Evolutionary conservation across 768 basidiomycete genomes (phyloP).

Genomic region (Bullera alba): DNA sequence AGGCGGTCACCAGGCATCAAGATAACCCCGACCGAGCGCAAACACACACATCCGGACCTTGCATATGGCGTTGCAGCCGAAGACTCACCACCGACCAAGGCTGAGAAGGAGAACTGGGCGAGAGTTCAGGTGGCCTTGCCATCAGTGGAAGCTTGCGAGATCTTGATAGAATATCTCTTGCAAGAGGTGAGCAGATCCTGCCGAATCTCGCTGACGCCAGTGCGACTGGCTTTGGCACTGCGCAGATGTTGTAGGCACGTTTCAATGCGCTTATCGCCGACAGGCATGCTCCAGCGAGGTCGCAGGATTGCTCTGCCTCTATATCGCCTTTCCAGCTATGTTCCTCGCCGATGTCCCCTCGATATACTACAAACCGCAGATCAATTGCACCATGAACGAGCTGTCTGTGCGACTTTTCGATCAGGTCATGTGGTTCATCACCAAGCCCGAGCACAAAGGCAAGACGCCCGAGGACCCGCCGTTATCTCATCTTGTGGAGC

Average conservation of each 20-base stretch:
- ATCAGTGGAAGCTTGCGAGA: conserved; percentile 5
- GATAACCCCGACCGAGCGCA: not conserved
- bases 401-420: not conserved
- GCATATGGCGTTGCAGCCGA: not conserved
- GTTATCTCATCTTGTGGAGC: too few relatives aligned
- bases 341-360: conserved; percentile 1
- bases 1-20: not conserved
- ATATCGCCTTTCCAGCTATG: conserved; percentile 7
- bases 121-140: conserved; percentile 8
- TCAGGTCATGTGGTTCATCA: not conserved
- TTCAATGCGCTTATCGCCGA: conserved; percentile 1
- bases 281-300: not conserved
- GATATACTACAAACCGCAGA: too few relatives aligned
- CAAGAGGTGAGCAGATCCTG: conserved; percentile 11
- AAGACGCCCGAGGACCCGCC: too few relatives aligned
- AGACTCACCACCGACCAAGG: not conserved
- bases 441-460: too few relatives aligned
- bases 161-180: conserved; percentile 15
- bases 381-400: not conserved
- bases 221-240: conserved; percentile 21
- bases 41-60: not conserved
- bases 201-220: not conserved
- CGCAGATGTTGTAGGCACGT: conserved; percentile 1
- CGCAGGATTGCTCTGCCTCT: conserved; percentile 16
- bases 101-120: conserved; percentile 13